Evolutionary conservation across 1,284 basidiomycete species (phyloP).

Genomic region (Pseudozyma sp.): DNA sequence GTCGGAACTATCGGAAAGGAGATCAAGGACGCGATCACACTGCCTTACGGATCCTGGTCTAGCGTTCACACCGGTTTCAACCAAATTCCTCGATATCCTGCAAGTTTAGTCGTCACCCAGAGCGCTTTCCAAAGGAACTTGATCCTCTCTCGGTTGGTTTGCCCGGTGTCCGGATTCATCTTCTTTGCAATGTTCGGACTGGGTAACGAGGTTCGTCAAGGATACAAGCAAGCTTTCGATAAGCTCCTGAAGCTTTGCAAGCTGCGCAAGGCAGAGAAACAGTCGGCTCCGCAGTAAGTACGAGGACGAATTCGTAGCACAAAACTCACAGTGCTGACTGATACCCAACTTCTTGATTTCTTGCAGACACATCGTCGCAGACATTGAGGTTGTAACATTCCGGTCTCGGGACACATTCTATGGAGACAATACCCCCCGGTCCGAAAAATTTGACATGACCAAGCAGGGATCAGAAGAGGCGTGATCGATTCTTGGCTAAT

Average conservation of each 20-base stretch:
- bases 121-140: background rate
- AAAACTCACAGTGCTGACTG: background rate
- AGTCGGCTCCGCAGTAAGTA: slow-evolving; percentile 8
- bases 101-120: background rate
- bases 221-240: slow-evolving; percentile 10
- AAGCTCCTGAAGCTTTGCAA: slow-evolving; percentile 2
- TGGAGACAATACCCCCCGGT: slow-evolving; percentile 2
- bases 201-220: slow-evolving; percentile 19
- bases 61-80: slow-evolving; percentile 11
- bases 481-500: background rate
- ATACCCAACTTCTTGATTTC: background rate
- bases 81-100: background rate
- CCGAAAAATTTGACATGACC: slow-evolving; percentile 9
- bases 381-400: slow-evolving; percentile 26
- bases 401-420: slow-evolving; percentile 6
- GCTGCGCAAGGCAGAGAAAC: slow-evolving; percentile 7
- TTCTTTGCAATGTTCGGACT: slow-evolving; percentile 36
- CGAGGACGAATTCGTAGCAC: background rate
- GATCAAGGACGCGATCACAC: slow-evolving; percentile 2
- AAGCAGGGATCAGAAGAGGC: slow-evolving; percentile 1
- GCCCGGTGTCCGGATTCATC: slow-evolving; percentile 11
- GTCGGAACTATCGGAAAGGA: background rate
- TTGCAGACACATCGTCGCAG: slow-evolving; percentile 13
- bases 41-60: slow-evolving; percentile 18
- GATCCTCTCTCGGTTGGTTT: slow-evolving; percentile 15